Base-by-base conservation (phyloP, 2,329 filamentous ascomycete genomes). In the Aspergillus brunneoviolaceus region DNA sequence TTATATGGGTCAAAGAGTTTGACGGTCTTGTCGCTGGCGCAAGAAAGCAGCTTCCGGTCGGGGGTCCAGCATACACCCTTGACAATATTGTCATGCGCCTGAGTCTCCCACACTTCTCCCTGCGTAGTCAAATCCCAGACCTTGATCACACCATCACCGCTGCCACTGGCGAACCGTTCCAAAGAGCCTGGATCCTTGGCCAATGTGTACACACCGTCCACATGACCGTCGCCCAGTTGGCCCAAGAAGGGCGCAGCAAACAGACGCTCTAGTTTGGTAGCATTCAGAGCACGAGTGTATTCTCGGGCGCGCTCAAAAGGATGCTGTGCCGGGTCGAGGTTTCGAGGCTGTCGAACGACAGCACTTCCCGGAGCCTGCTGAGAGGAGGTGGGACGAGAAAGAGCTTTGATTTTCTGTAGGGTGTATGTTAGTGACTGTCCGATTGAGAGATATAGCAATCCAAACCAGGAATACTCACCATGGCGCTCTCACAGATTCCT, bases 1-100 rank as follows among this genome's bases (percentile, higher is more conserved):
- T 89, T 87, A 75, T 96, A 96, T 1, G 94, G 93, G 69, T 97
- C 92, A 78, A 90, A 97, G 33, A 99, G 81, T 76, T 98, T 96
- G 70, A 98, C 85, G 4, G 91, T 89, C 67, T 87, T 87, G 77
- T 99, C 95, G 61, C 87, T 88, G 5, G 90, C 92, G 73, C 93
- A 97, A 1, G 91, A 94, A 51, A 98, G 80, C 14, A 98, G 81
- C 73, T 92, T 94, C 71, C 88, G 85, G 68, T 96, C 91, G 49
- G 86, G 84, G 3, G 92, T 96, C 90, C 94, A 99, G 68, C 88
- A 89, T 73, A 97, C 83, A 14, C 90, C 90, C 81, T 96, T 96
- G 67, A 98, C 91, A 49, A 97, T 89, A 68, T 96, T 96, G 69
- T 96, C 91, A 74, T 99, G 96, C 25, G 92, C 94, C 64, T 89